These are phyloP conservation scores for Solanum clarkiae DNA, from an alignment of 257 asterid genomes.

Conservation along the genomic window DNA sequence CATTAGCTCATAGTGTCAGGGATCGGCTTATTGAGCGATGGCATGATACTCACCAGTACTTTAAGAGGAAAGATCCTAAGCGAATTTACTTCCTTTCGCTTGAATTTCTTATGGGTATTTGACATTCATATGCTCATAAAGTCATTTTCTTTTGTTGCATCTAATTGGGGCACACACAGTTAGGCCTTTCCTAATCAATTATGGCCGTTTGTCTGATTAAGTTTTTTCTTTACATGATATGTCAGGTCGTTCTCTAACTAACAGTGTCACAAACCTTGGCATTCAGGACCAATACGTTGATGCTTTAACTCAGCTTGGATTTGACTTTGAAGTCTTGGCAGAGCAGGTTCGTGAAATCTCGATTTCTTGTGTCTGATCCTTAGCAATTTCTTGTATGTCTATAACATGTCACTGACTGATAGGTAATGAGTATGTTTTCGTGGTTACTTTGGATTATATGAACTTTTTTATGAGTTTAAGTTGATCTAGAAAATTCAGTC, in stretches of 20 bases:
- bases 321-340: slow-evolving; percentile 41
- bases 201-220: neutral
- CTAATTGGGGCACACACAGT: neutral
- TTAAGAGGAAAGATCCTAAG: slow-evolving; percentile 40
- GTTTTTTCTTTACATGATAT: neutral
- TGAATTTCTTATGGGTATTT: slow-evolving; percentile 44
- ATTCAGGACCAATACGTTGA: slow-evolving; percentile 36
- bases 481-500: neutral
- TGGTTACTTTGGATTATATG: neutral
- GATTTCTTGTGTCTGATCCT: neutral
- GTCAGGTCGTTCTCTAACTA: slow-evolving; percentile 39
- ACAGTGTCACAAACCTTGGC: slow-evolving; percentile 44
- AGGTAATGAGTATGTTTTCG: neutral
- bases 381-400: neutral
- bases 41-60: slow-evolving; percentile 40
- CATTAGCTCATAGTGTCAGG: slow-evolving; percentile 36
- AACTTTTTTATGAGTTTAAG: neutral
- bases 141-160: neutral
- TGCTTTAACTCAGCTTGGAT: slow-evolving; percentile 37
- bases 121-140: neutral
- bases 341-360: slow-evolving; percentile 29
- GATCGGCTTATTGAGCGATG: slow-evolving; percentile 45
- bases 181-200: neutral
- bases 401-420: neutral
- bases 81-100: slow-evolving; percentile 43